These are phyloP conservation scores for Boletellus sp. DNA, from an alignment of 768 basidiomycete genomes.

Conservation along the genomic window DNA sequence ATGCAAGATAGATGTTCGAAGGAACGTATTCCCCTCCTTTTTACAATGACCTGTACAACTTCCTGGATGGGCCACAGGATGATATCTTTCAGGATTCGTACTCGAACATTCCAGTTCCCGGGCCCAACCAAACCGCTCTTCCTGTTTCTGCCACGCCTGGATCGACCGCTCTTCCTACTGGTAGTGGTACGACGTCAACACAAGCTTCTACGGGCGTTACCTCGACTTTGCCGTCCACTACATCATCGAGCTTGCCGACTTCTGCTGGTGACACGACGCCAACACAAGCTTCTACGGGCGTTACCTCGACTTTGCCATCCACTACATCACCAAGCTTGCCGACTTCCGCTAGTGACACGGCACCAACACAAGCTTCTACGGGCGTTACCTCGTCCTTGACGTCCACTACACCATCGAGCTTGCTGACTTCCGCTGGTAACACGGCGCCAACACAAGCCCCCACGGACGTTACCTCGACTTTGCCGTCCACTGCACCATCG, in stretches of 20 bases:
- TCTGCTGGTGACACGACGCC: no score
- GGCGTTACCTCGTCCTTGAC: no score
- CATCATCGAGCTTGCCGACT: neutral
- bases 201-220: no score
- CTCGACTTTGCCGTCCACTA: neutral
- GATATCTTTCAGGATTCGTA: conserved; percentile 70
- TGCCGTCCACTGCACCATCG: neutral
- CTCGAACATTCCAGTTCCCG: conserved; percentile 40
- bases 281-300: no score
- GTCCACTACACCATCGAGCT: neutral
- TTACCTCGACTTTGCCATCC: neutral
- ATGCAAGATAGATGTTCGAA: conserved; percentile 54
- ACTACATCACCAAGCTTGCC: neutral
- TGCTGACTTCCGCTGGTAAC: no score
- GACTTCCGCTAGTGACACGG: neutral
- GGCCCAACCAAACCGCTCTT: conserved; percentile 32
- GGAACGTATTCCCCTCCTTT: conserved; percentile 56
- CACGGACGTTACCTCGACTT: no score
- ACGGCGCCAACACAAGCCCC: no score
- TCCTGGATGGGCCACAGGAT: conserved; percentile 64
- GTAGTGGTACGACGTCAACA: no score
- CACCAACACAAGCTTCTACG: neutral
- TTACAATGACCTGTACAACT: conserved; percentile 71
- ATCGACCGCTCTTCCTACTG: neutral
- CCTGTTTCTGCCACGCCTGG: conserved; percentile 11